These are phyloP conservation scores for Stellera chamaejasme DNA, from an alignment of 345 rosid species.

Conservation along the genomic window DNA sequence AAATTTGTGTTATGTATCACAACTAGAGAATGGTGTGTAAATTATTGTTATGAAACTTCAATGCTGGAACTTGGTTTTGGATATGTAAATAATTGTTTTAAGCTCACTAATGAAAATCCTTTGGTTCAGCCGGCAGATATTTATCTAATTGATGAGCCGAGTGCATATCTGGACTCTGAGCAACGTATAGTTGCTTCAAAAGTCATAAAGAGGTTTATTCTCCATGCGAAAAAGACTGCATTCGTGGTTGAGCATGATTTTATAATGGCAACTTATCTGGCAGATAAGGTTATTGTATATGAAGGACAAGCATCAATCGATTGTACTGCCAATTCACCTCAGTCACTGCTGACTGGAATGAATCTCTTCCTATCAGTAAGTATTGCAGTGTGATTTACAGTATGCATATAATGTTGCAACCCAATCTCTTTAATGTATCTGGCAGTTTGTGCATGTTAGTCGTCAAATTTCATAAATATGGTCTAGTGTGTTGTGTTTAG, in stretches of 20 bases:
- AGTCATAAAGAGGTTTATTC: conserved; percentile 96
- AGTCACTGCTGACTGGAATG: conserved; percentile 94
- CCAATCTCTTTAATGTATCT: too few relatives aligned
- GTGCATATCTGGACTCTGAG: conserved; percentile 99
- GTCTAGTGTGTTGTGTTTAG: too few relatives aligned
- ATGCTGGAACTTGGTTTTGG: too few relatives aligned
- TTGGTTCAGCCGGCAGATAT: conserved; percentile 92
- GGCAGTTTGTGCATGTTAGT: too few relatives aligned
- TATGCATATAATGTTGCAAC: too few relatives aligned
- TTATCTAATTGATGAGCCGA: conserved; percentile 95
- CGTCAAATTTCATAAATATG: too few relatives aligned
- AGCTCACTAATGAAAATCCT: background rate
- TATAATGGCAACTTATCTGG: conserved; percentile 94
- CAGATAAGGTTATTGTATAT: conserved; percentile 89
- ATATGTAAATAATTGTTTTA: background rate
- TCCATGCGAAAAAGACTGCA: conserved; percentile 98
- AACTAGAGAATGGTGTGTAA: too few relatives aligned
- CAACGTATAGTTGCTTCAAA: conserved; percentile 97
- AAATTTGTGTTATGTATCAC: too few relatives aligned
- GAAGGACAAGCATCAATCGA: conserved; percentile 90
- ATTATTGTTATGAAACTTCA: too few relatives aligned
- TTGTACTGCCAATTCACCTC: conserved; percentile 90
- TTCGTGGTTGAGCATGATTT: conserved; percentile 99
- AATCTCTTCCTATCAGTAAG: conserved; percentile 95
- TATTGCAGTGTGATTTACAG: conserved; percentile 3